phyloP scores from a whole-genome alignment of 352 stramenopile genomes.

The Proteromonas lacertae region DNA sequence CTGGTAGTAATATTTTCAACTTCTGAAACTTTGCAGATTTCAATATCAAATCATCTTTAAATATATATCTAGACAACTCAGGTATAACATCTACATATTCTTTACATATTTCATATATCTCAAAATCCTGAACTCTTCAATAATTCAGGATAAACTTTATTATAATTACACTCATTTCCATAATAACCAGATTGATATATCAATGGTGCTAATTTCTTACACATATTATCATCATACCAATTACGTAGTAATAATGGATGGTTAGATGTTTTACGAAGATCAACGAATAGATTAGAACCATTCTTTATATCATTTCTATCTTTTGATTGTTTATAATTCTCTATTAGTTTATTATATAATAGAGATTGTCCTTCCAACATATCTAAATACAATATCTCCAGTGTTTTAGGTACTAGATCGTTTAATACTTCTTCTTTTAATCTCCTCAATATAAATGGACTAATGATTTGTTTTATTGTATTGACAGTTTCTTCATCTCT shows the following conservation, averaged over 20 bases:
- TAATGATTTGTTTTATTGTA: constrained; percentile 41
- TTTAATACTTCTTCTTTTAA: constrained; percentile 73
- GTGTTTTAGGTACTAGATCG: constrained; percentile 45
- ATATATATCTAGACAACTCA: not conserved
- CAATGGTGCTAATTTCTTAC: constrained; percentile 26
- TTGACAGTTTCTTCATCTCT: constrained; percentile 14
- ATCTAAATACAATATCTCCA: constrained; percentile 33
- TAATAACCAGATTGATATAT: constrained; percentile 27
- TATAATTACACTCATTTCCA: constrained; percentile 21
- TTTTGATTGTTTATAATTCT: not conserved
- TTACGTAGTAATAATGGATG: constrained; percentile 66
- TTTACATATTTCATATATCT: constrained; percentile 59
- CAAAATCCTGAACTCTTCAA: constrained; percentile 56
- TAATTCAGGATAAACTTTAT: constrained; percentile 53
- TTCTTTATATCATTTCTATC: not conserved
- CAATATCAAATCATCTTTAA: constrained; percentile 30
- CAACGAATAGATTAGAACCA: constrained; percentile 67
- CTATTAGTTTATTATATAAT: constrained; percentile 41
- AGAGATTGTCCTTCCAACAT: constrained; percentile 25
- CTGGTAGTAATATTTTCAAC: constrained; percentile 40
- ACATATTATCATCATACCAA: constrained; percentile 26
- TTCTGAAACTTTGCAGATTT: constrained; percentile 66
- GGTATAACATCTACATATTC: constrained; percentile 19
- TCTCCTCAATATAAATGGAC: constrained; percentile 76
- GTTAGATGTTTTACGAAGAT: constrained; percentile 80